A percentile compares a stretch with the other conserved stretches of the same genome.
Conservation (phyloP, 352 stramenopile genomes). For the Peronospora tabacina region DNA sequence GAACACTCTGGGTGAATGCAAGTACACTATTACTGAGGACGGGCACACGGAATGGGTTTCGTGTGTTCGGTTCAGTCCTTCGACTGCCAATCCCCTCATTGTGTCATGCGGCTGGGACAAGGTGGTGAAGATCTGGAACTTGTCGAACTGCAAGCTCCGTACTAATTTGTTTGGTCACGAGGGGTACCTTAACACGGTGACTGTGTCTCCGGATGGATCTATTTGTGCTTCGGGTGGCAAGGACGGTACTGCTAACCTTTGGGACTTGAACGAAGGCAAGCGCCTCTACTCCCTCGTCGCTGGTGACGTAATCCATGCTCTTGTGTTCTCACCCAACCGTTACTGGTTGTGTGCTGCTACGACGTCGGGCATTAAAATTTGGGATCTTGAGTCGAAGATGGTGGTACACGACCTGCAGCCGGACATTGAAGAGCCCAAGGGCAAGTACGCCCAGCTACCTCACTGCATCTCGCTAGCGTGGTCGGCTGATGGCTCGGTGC, state of each 20-base stretch:
- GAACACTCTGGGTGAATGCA: constrained; percentile 99
- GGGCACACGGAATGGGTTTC: constrained; percentile 99
- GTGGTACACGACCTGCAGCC: constrained; percentile 96
- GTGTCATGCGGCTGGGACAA: constrained; percentile 99
- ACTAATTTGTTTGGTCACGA: constrained; percentile 98
- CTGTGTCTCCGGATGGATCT: constrained; percentile 98
- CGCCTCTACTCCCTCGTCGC: constrained; percentile 98
- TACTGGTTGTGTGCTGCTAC: constrained; percentile 99
- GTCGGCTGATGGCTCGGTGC: constrained; percentile 95
- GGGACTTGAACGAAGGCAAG: constrained; percentile 99
- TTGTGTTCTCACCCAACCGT: constrained; percentile 99
- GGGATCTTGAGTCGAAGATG: constrained; percentile 99
- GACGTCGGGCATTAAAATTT: constrained; percentile 99
- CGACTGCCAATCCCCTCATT: constrained; percentile 93
- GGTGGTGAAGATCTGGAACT: constrained; percentile 99
- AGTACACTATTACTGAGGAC: constrained; percentile 98
- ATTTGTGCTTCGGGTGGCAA: constrained; percentile 99
- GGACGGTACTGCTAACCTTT: constrained; percentile 99
- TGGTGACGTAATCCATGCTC: constrained; percentile 93
- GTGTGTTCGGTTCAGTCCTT: constrained; percentile 98
- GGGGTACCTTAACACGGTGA: constrained; percentile 99
- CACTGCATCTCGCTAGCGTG: constrained; percentile 97
- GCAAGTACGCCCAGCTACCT: constrained; percentile 91
- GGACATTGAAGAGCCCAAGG: constrained; percentile 86
- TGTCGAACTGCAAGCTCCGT: constrained; percentile 98